A percentile compares a stretch with the other conserved stretches of the same genome.
phyloP scores from a whole-genome alignment of 352 stramenopile genomes.

The Globisporangium nagaii region DNA sequence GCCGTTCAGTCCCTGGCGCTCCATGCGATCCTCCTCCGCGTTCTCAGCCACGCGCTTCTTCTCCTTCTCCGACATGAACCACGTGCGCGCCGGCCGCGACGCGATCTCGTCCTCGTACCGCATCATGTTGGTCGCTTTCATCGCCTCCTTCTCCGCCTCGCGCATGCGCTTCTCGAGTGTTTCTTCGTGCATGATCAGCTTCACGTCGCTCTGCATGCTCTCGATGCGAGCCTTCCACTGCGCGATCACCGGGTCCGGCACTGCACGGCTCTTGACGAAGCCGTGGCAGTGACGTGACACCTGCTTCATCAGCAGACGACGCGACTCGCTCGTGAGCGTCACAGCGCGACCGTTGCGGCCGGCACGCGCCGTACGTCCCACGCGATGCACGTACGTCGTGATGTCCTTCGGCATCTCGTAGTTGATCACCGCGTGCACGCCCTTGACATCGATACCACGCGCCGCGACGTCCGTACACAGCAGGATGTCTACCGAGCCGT shows the following conservation, averaged over 20 bases:
- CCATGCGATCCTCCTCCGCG: conserved; percentile 59
- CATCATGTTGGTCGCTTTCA: conserved; percentile 87
- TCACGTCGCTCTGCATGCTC: conserved; percentile 75
- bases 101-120: conserved; percentile 89
- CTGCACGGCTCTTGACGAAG: conserved; percentile 88
- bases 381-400: conserved; percentile 98
- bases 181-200: conserved; percentile 83
- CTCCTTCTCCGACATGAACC: conserved; percentile 90
- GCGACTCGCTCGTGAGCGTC: conserved; percentile 87
- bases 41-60: conserved; percentile 80
- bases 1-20: conserved; percentile 21
- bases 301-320: conserved; percentile 93
- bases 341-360: conserved; percentile 90
- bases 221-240: conserved; percentile 86
- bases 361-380: conserved; percentile 97
- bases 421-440: conserved; percentile 98
- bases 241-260: conserved; percentile 82
- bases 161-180: conserved; percentile 88
- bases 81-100: conserved; percentile 81
- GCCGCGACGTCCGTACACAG: conserved; percentile 98
- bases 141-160: conserved; percentile 85
- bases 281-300: conserved; percentile 84
- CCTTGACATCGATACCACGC: conserved; percentile 96
- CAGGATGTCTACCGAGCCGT: conserved; percentile 94
- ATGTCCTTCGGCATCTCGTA: conserved; percentile 99